phyloP scores from a whole-genome alignment of 2,329 filamentous ascomycete genomes.

The Didymella lethalis region DNA sequence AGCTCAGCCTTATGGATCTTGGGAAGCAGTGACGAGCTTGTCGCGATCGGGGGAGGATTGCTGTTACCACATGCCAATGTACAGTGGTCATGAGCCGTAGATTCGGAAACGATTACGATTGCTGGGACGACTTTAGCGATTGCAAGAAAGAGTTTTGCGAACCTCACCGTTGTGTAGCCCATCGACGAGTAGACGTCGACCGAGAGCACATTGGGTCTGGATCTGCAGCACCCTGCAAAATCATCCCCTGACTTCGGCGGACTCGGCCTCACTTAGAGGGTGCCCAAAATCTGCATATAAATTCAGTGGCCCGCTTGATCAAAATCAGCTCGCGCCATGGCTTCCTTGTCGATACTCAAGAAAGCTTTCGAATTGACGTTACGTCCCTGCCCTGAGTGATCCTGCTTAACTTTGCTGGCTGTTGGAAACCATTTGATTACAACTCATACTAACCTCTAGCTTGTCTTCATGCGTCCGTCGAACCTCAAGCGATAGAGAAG shows the following conservation, averaged over 20 bases:
- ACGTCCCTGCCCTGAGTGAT: neutral
- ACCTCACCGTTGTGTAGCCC: constrained; percentile 12
- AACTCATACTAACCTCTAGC: constrained; percentile 6
- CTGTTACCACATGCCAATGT: neutral
- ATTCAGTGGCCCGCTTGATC: neutral
- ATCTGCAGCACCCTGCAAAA: constrained; percentile 4
- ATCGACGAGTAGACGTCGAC: neutral
- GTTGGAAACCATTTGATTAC: constrained; percentile 5
- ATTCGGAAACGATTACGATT: neutral
- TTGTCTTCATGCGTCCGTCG: neutral
- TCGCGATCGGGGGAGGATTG: neutral
- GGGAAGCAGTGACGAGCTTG: neutral
- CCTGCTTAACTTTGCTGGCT: neutral
- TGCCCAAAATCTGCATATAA: constrained; percentile 4
- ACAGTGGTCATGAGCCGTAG: neutral
- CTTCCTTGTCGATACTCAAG: neutral
- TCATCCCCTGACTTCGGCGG: constrained; percentile 13
- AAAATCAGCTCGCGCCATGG: neutral
- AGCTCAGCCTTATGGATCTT: neutral
- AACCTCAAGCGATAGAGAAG: neutral
- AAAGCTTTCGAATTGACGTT: neutral
- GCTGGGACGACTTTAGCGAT: constrained; percentile 9
- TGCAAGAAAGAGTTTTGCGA: constrained; percentile 4
- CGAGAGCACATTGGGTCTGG: constrained; percentile 10
- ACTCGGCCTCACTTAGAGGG: constrained; percentile 15